Evolutionary conservation across 73 alveolate species (phyloP).

Genomic region (Tetrahymena thermophila): DNA sequence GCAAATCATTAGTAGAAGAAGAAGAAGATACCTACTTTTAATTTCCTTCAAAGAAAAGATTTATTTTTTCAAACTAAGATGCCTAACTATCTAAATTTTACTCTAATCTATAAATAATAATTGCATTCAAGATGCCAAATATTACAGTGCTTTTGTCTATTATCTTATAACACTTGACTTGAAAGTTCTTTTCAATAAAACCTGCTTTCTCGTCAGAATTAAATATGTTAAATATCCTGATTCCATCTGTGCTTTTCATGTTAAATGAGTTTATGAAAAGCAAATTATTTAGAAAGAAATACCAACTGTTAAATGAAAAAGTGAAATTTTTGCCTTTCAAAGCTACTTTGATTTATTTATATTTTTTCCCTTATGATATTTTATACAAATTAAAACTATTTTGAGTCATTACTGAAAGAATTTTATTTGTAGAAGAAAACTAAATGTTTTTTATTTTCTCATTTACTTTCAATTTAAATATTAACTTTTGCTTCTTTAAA

Average conservation of each 20-base stretch:
- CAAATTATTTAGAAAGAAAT: background rate
- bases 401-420: background rate
- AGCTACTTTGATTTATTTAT: background rate
- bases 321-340: background rate
- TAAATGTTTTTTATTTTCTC: background rate
- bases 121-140: background rate
- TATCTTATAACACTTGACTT: background rate
- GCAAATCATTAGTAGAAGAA: background rate
- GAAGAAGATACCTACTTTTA: background rate
- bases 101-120: background rate
- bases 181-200: background rate
- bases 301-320: background rate
- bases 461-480: background rate
- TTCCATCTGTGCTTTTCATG: background rate
- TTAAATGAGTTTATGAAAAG: background rate
- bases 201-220: background rate
- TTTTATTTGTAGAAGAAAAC: background rate
- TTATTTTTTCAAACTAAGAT: background rate
- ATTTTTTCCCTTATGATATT: background rate
- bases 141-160: background rate
- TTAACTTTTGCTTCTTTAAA: background rate
- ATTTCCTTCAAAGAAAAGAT: background rate
- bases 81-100: background rate
- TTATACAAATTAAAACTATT: background rate
- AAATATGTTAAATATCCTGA: background rate